A percentile compares a stretch with the other conserved stretches of the same genome.
phyloP scores from a whole-genome alignment of 768 basidiomycete genomes.

The Nidularia pulvinata region DNA sequence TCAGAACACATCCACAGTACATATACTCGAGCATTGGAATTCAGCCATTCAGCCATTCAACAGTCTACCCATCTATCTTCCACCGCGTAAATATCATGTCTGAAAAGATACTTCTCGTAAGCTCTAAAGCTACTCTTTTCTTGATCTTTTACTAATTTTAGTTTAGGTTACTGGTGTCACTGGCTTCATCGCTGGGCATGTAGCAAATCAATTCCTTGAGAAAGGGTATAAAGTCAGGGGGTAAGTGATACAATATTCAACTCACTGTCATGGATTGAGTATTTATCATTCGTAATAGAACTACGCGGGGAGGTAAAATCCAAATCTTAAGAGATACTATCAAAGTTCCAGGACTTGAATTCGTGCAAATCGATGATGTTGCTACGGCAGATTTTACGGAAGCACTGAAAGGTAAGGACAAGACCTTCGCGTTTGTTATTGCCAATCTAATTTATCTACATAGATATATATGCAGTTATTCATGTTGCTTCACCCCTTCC shows the following conservation, averaged over 20 bases:
- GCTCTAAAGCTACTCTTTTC: too few relatives aligned
- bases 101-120: too few relatives aligned
- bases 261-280: not conserved
- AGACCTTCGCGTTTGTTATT: not conserved
- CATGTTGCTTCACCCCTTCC: slow-evolving; percentile 33
- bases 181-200: slow-evolving; percentile 20
- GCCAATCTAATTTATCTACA: not conserved
- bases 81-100: too few relatives aligned
- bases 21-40: too few relatives aligned
- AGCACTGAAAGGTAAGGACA: slow-evolving; percentile 24
- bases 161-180: slow-evolving; percentile 25
- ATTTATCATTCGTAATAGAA: slow-evolving; percentile 7
- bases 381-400: slow-evolving; percentile 32
- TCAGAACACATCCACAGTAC: too few relatives aligned
- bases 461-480: slow-evolving; percentile 42
- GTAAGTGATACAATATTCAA: slow-evolving; percentile 6
- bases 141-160: too few relatives aligned
- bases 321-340: slow-evolving; percentile 6
- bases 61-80: too few relatives aligned
- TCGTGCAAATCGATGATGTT: slow-evolving; percentile 17
- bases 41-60: too few relatives aligned
- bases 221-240: slow-evolving; percentile 19
- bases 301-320: slow-evolving; percentile 16
- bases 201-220: slow-evolving; percentile 14
- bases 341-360: slow-evolving; percentile 13